A percentile compares a stretch with the other conserved stretches of the same genome.
These are phyloP conservation scores for Eustoma russellianum DNA, from an alignment of 257 asterid species.

Conservation along the genomic window DNA sequence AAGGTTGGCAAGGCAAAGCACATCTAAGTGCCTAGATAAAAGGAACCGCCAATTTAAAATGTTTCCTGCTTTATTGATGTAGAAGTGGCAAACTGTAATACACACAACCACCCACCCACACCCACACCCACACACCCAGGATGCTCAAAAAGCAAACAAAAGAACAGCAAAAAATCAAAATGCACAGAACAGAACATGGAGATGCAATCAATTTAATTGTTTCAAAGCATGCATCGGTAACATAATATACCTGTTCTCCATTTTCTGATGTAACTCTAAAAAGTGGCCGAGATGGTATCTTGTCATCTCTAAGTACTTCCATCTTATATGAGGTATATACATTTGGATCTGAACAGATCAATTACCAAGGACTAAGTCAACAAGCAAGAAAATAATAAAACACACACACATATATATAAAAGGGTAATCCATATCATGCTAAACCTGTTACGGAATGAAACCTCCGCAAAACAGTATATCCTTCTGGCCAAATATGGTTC, in stretches of 20 bases:
- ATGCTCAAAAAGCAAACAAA: neutral
- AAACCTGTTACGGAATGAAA: constrained; percentile 58
- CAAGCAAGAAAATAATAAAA: constrained; percentile 2
- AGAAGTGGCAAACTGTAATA: too few species aligned
- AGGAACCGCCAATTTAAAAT: too few species aligned
- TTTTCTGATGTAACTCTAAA: constrained; percentile 67
- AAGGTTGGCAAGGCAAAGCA: too few species aligned
- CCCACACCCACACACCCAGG: too few species aligned
- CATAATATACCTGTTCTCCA: constrained; percentile 67
- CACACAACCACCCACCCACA: too few species aligned
- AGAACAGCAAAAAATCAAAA: neutral
- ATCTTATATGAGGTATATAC: constrained; percentile 48
- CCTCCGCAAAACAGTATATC: constrained; percentile 72
- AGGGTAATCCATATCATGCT: constrained; percentile 4
- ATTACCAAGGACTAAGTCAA: neutral
- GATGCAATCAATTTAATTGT: constrained; percentile 7
- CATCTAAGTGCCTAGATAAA: too few species aligned
- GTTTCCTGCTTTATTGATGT: too few species aligned
- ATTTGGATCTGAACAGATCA: constrained; percentile 55
- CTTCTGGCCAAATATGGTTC: constrained; percentile 77
- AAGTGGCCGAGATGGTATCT: constrained; percentile 50
- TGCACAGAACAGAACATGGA: neutral
- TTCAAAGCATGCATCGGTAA: constrained; percentile 11
- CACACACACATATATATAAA: neutral
- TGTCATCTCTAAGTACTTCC: constrained; percentile 79